Conservation (phyloP, 164 flowering plant species). For the Malania oleifera region DNA sequence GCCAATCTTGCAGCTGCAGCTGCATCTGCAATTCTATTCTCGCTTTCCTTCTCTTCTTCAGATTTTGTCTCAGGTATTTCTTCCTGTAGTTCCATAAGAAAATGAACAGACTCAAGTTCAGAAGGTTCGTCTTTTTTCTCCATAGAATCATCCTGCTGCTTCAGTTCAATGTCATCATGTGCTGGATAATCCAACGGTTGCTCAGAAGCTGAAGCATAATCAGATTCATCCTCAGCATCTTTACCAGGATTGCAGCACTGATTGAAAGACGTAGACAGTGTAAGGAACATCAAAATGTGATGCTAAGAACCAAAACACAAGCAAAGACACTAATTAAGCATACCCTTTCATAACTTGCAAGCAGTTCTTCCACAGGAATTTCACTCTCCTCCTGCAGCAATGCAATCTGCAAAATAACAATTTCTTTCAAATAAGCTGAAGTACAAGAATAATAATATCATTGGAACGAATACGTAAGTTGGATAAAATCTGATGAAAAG, state of each 20-base stretch:
- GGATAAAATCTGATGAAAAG: not conserved
- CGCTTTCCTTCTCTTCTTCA: slow-evolving; percentile 58
- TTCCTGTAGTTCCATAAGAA: slow-evolving; percentile 25
- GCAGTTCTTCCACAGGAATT: slow-evolving; percentile 77
- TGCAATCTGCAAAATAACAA: slow-evolving; percentile 58
- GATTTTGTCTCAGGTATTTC: slow-evolving; percentile 19
- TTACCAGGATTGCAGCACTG: slow-evolving; percentile 34
- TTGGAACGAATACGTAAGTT: not conserved
- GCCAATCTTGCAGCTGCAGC: slow-evolving; percentile 99
- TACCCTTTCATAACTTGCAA: slow-evolving; percentile 84
- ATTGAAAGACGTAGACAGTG: slow-evolving; percentile 11
- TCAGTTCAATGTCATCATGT: slow-evolving; percentile 21
- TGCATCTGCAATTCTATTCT: slow-evolving; percentile 86
- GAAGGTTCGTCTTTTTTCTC: slow-evolving; percentile 29
- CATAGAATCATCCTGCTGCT: slow-evolving; percentile 12
- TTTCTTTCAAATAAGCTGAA: slow-evolving; percentile 10
- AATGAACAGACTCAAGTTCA: slow-evolving; percentile 14
- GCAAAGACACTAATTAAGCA: slow-evolving; percentile 13
- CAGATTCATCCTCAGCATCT: slow-evolving; percentile 43
- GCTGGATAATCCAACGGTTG: slow-evolving; percentile 31
- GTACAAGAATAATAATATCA: not conserved
- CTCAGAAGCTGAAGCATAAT: slow-evolving; percentile 51
- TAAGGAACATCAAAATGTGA: slow-evolving; percentile 6
- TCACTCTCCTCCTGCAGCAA: slow-evolving; percentile 89
- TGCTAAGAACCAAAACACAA: not conserved